These are phyloP conservation scores for Botrytis elliptica DNA, from an alignment of 2,329 filamentous ascomycete genomes.

Conservation along the genomic window DNA sequence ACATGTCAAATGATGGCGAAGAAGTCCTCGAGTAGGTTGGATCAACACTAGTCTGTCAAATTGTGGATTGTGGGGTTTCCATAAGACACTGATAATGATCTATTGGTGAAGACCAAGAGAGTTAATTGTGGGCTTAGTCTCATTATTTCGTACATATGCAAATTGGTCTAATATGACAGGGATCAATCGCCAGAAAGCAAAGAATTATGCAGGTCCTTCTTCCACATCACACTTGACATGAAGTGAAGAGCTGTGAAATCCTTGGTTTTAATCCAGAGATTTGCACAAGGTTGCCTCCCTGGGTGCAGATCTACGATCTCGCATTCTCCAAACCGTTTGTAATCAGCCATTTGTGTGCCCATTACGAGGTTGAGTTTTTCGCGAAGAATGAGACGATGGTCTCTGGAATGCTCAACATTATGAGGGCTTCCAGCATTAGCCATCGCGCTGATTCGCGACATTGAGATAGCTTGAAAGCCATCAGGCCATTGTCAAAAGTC, in stretches of 20 bases:
- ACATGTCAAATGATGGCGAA: slow-evolving; percentile 22
- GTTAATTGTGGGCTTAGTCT: slow-evolving; percentile 8
- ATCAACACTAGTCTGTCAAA: slow-evolving; percentile 25
- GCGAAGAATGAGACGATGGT: slow-evolving; percentile 18
- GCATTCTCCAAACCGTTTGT: slow-evolving; percentile 15
- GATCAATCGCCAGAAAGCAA: background rate
- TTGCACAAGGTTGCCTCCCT: slow-evolving; percentile 15
- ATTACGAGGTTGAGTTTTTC: background rate
- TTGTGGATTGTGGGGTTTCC: slow-evolving; percentile 27
- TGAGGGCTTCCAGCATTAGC: background rate
- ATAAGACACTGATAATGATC: slow-evolving; percentile 20
- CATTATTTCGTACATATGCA: slow-evolving; percentile 22
- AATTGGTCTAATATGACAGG: slow-evolving; percentile 17
- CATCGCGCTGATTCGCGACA: background rate
- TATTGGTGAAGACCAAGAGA: slow-evolving; percentile 16
- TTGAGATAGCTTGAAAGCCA: slow-evolving; percentile 8
- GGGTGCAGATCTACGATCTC: slow-evolving; percentile 16
- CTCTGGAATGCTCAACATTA: slow-evolving; percentile 17
- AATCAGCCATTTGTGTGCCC: slow-evolving; percentile 10
- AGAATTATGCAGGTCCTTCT: slow-evolving; percentile 16
- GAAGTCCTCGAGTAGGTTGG: slow-evolving; percentile 28
- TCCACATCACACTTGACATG: slow-evolving; percentile 5
- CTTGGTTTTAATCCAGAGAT: slow-evolving; percentile 2
- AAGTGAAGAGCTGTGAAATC: background rate
- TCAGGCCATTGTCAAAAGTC: background rate